Base-by-base conservation (phyloP, 495 filamentous ascomycete species). In the Pyrenula aspistea region DNA sequence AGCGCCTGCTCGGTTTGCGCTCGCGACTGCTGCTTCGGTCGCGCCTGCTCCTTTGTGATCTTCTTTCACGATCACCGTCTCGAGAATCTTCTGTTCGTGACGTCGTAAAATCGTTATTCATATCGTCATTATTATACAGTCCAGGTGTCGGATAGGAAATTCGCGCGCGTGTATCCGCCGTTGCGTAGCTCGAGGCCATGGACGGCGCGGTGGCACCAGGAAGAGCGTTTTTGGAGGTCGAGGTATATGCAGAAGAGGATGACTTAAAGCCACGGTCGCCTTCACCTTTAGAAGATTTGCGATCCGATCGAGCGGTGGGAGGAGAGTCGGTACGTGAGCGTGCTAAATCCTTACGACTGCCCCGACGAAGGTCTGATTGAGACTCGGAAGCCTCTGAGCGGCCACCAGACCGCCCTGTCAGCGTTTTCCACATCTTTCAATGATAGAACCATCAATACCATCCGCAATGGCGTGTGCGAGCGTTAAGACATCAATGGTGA, bases 101-200 rank as follows among this genome's bases (percentile, higher is more conserved):
- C 10, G 53, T 57, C 31, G 31, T 42, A 42, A 42, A 42, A 20
- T 61, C 57, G 12, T 64, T 58, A 22, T 63, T 63, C 22, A 71
- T 69, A 59, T 59, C 63, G 57, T 63, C 65, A 53, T 62, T 71
- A 24, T 64, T 70, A 22, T 60, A 58, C 10, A 67, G 67, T 55
- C 75, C 68, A 58, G 53, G 65, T 65, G 48, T 71, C 59, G 50
- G 67, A 51, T 48, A 67, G 60, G 24, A 63, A 65, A 22, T 64
- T 58, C 15, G 61, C 25, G 36, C 71, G 65, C 19, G 72, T 70
- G n/a, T 73, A 24, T 52, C 71, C 24, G 79, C 77, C 47, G 79
- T 81, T 55, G 78, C 71, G 65, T 78, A 81, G 57, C 72, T 73
- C 49, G 78, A 79, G 49, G 74, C 78, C 48, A 77, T 67, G 0